Conservation (phyloP, 139 green algal genomes). For the Monoraphidium neglectum region DNA sequence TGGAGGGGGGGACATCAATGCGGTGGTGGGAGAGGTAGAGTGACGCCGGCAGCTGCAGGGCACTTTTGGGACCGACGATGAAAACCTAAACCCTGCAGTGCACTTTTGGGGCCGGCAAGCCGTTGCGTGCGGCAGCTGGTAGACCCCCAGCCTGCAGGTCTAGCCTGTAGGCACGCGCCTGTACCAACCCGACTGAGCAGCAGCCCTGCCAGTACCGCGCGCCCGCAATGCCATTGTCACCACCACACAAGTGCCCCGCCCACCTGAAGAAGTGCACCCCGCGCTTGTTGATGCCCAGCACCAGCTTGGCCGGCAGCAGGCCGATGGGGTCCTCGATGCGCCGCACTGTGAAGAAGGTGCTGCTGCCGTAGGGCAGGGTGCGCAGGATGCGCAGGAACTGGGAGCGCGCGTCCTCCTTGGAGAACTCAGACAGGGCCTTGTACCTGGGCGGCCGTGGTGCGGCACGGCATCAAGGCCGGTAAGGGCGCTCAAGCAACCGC, state of each 20-base stretch:
- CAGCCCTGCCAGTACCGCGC: too few species aligned
- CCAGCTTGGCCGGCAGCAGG: constrained; percentile 90
- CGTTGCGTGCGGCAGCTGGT: too few species aligned
- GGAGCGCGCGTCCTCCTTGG: constrained; percentile 89
- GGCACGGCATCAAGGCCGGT: not conserved
- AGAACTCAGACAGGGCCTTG: constrained; percentile 77
- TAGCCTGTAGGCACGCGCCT: too few species aligned
- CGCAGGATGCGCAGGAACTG: constrained; percentile 95
- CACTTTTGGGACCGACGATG: too few species aligned
- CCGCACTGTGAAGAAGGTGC: constrained; percentile 55
- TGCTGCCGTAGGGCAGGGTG: constrained; percentile 91
- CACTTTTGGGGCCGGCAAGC: too few species aligned
- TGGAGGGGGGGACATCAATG: not conserved
- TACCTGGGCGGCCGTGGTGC: constrained; percentile 57
- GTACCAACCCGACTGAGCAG: too few species aligned
- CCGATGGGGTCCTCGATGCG: constrained; percentile 92
- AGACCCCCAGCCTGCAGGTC: too few species aligned
- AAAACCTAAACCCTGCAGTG: too few species aligned
- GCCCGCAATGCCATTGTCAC: too few species aligned
- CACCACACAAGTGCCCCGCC: constrained; percentile 13
- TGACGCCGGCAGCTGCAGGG: too few species aligned
- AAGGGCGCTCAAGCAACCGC: too few species aligned
- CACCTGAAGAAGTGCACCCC: constrained; percentile 86
- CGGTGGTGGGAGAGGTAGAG: too few species aligned
- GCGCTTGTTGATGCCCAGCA: constrained; percentile 98